Conservation (phyloP, 2,329 filamentous ascomycete species). For the Exophiala mesophila region DNA sequence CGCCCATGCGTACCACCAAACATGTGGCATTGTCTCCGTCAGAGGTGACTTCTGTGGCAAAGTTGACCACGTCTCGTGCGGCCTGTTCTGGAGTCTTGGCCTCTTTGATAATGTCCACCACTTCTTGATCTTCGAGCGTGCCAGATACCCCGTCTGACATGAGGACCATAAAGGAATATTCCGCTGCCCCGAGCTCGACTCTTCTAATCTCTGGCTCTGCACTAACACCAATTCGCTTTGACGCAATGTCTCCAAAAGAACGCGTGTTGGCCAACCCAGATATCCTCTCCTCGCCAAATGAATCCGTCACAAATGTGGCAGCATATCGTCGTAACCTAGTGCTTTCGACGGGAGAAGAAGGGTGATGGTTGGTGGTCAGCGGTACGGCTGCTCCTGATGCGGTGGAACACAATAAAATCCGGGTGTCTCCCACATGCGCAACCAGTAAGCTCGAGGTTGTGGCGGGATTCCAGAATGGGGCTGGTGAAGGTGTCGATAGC, state of each 20-base stretch:
- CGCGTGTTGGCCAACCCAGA: conserved; percentile 89
- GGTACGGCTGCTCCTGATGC: conserved; percentile 73
- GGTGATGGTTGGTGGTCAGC: conserved; percentile 87
- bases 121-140: conserved; percentile 83
- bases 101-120: conserved; percentile 90
- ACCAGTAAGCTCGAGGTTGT: conserved; percentile 78
- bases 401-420: conserved; percentile 84
- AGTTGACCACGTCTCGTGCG: conserved; percentile 71
- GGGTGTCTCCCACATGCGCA: conserved; percentile 89
- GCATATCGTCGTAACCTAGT: conserved; percentile 80
- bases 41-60: conserved; percentile 76
- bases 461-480: conserved; percentile 91
- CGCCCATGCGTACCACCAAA: conserved; percentile 58
- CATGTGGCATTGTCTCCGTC: conserved; percentile 62
- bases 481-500: conserved; percentile 85
- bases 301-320: conserved; percentile 84
- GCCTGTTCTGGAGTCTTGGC: conserved; percentile 85
- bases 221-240: conserved; percentile 87
- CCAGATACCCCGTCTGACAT: conserved; percentile 86
- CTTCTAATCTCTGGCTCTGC: conserved; percentile 86
- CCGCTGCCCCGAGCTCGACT: conserved; percentile 71
- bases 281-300: conserved; percentile 95
- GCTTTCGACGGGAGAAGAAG: conserved; percentile 77
- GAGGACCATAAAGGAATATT: conserved; percentile 85
- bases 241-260: conserved; percentile 85